Base-by-base conservation (phyloP, 805 yeast genomes). In the Kuraishia ogatae region DNA sequence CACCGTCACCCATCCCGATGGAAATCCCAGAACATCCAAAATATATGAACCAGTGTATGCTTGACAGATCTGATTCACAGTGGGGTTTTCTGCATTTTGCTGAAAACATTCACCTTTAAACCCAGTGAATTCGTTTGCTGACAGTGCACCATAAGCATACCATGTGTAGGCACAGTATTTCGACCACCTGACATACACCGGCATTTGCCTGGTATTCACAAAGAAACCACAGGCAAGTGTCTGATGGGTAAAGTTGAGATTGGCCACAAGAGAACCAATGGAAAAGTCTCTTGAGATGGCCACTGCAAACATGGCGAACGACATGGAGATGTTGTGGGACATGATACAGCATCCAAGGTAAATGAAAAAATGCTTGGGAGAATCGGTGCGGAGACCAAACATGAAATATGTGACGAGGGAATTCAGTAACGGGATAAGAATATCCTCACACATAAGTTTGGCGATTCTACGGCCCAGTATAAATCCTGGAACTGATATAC, bases 121-220 rank as follows among this genome's bases (percentile, higher is more conserved):
- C 39, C 77, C 80, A 1, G 86, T 73, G 64, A 80, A 89, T 60
- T 88, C 84, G 63, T 84, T 86, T 0, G 91, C 77, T 48, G 78
- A 62, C 55, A 84, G 62, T 1, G 83, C 84, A 2, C 94, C 94
- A 67, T 86, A 87, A 0, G 84, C 84, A 64, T 86, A 89, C 89
- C 92, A 90, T 53, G 85, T 75, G 64, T 80, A 87, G 0, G 93
- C 84, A 55, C 84, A 71, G 67, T 87, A 89, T 64, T 85, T 87
- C 4, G 85, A 78, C 97, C 97, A 89, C 39, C 89, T 75, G 8
- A 89, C 96, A 62, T 90, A 90, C 1, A 87, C 96, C 0, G 96
- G 96, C 83, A 89, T 77, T 1, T 81, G 76, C 7, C 75, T 72
- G 0, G 91, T 81, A 66, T 89, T 88, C 22, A 85, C 87, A 63